Conservation (phyloP, 2,329 filamentous ascomycete genomes). For the Zasmidium citrigriseum region DNA sequence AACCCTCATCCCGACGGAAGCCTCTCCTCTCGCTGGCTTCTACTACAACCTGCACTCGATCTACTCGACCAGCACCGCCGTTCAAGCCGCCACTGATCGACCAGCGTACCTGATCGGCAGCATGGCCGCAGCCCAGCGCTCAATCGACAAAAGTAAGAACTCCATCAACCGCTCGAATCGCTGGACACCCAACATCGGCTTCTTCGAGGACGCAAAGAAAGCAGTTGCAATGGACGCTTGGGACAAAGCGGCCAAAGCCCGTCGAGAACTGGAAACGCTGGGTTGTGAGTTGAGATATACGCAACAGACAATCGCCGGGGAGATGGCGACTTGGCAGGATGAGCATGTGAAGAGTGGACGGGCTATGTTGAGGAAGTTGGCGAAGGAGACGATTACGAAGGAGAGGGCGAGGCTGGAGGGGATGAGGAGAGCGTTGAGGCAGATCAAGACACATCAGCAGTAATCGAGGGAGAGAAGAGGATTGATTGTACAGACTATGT, state of each 20-base stretch:
- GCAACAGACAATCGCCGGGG: conserved; percentile 87
- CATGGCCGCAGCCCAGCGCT: conserved; percentile 72
- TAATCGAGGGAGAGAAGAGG: not conserved
- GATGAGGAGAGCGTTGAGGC: conserved; percentile 76
- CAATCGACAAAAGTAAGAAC: conserved; percentile 75
- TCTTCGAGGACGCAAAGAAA: conserved; percentile 85
- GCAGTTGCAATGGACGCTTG: conserved; percentile 81
- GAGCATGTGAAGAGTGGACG: conserved; percentile 77
- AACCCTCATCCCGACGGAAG: conserved; percentile 66
- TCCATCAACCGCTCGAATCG: conserved; percentile 73
- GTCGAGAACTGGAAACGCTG: conserved; percentile 71
- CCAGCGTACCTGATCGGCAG: conserved; percentile 76
- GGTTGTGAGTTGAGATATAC: conserved; percentile 84
- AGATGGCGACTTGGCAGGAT: conserved; percentile 93
- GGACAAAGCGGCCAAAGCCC: conserved; percentile 71
- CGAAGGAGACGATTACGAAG: conserved; percentile 73
- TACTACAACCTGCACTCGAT: conserved; percentile 76
- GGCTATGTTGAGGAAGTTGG: conserved; percentile 74
- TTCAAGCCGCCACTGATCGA: conserved; percentile 75
- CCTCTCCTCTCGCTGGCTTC: conserved; percentile 71
- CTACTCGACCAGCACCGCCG: conserved; percentile 80
- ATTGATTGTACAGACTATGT: not conserved
- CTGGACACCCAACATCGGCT: conserved; percentile 65
- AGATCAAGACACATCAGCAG: conserved; percentile 24
- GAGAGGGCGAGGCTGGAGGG: conserved; percentile 79